Evolutionary conservation across 2,329 filamentous ascomycete species (phyloP).

Genomic region (Tolypocladium capitatum): DNA sequence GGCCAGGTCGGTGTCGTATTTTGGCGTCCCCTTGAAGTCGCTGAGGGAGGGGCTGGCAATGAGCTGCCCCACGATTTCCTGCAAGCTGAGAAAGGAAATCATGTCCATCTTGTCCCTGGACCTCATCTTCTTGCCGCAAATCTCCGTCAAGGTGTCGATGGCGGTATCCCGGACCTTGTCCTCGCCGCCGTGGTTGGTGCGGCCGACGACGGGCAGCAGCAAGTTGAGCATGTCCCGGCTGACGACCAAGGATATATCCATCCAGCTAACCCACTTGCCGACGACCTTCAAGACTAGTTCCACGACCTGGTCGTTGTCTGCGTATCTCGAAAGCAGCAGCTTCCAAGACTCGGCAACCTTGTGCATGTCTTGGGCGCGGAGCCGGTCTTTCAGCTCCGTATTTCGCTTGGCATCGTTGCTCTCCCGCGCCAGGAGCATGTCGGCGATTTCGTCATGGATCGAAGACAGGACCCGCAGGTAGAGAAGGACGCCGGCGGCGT

Average conservation of each 20-base stretch:
- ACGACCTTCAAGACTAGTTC: slow-evolving; percentile 87
- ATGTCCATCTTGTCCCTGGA: slow-evolving; percentile 85
- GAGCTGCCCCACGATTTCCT: slow-evolving; percentile 73
- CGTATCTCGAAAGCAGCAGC: slow-evolving; percentile 71
- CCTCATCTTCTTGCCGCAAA: slow-evolving; percentile 97
- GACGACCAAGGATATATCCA: slow-evolving; percentile 87
- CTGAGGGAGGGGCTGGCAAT: slow-evolving; percentile 69
- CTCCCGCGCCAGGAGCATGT: slow-evolving; percentile 71
- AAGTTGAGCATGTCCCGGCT: slow-evolving; percentile 77
- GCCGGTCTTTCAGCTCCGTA: slow-evolving; percentile 78
- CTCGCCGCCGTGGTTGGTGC: slow-evolving; percentile 47
- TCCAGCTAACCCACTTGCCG: slow-evolving; percentile 97
- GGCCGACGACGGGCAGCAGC: slow-evolving; percentile 78
- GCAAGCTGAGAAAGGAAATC: slow-evolving; percentile 80
- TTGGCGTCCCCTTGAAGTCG: slow-evolving; percentile 65
- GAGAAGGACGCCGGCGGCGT: slow-evolving; percentile 63
- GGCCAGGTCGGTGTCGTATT: slow-evolving; percentile 90
- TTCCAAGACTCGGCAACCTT: slow-evolving; percentile 88
- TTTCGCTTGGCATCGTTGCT: slow-evolving; percentile 72
- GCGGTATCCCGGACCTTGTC: slow-evolving; percentile 82
- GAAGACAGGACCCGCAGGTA: slow-evolving; percentile 82
- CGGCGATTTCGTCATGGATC: slow-evolving; percentile 94
- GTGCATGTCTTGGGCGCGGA: slow-evolving; percentile 74
- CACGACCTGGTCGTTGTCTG: slow-evolving; percentile 56
- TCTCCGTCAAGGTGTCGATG: slow-evolving; percentile 90